Evolutionary conservation across 345 rosid species (phyloP), one percentile per base, ranked within the genome.

Genomic region (Erucastrum elatum): DNA sequence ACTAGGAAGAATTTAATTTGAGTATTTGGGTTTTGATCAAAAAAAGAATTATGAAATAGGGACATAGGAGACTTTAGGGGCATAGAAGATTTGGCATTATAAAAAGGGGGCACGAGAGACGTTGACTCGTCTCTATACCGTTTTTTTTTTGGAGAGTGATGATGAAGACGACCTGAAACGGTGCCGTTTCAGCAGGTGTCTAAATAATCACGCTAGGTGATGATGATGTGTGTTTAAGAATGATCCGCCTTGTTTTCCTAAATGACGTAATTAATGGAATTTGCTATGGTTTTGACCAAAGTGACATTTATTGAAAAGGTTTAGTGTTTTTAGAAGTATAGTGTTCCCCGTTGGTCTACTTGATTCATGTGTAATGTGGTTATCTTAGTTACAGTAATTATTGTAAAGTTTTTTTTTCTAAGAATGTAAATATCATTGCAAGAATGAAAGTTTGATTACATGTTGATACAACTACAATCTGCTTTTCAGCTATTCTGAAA

Each of bases 181-280:
- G 9, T 39, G 82, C 71, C 82, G 82, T 74, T 74, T 79, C 55
- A 8, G 68, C 13, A 74, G 78, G 51, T 74, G 70, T 74, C 78
- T 0, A 51, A 62, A 79, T 74, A 27, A 53, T 35, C 78, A 79
- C 82, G 82, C 82, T 49, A 62, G 16, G 79, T 15, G 56, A 51
- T 21, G 56, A 51, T 51, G 56, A 51, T 51, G 56, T 51, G 55
- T 51, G 56, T 51, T 51, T 51, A 51, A 51, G 56, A 51, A 51
- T 51, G 56, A 51, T 51, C 56, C 5, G 56, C 56, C 56, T 51
- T 51, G 56, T 51, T 51, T 51, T n/a, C 56, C 56, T 51, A 51
- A n/a, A 51, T 51, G 56, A n/a, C 8, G 56, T 51, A 51, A 0
- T 51, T 51, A 51, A 51, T 51, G 56, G 56, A 2, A n/a, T 51